Evolutionary conservation across 768 basidiomycete species (phyloP), one percentile per base, ranked within the genome.

Genomic region (Pleurotus salmoneostramineus): DNA sequence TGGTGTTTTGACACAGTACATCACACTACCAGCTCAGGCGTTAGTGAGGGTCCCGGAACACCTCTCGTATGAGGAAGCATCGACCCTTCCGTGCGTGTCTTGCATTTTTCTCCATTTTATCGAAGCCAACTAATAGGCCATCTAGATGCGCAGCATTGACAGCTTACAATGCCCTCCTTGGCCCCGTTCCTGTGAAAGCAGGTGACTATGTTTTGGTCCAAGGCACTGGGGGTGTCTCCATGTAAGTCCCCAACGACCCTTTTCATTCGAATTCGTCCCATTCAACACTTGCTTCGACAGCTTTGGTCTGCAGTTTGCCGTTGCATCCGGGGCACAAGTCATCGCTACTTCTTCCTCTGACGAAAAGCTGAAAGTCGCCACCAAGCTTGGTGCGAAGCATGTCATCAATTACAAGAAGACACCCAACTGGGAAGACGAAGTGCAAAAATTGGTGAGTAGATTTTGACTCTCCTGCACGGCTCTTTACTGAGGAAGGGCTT

Each of bases 331-430:
- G 36, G 86, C 85, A 2, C 79, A 70, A 1, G 85, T 87, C 58
- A 86, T 90, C 61, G 76, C 77, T 31, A 89, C 87, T 0, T 88
- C 86, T 0, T 87, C 85, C 0, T 84, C 83, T 0, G 84, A 88
- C 62, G 75, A 78, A 48, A 90, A 89, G 63, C 73, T 87, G 12
- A 73, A 79, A 59, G 60, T 79, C 32, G 84, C 77, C 6, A 69
- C 72, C 46, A 75, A 75, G 45, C 76, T 85, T 15, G 84, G 87
- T 17, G 78, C 74, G 10, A 74, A 77, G 11, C 72, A 84, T 56
- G 62, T 80, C 15, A 84, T 89, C 71, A 87, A 88, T 71, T 89
- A 88, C 67, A 81, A 75, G 58, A 79, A 69, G 60, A 74, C 71
- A 1, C 78, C 81, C 2, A 66, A 84, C 43, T 89, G 87, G 87